Percentiles rank a stretch among this genome's conserved stretches.
Conservation (phyloP, 139 green algal species). For the Haematococcus lacustris region DNA sequence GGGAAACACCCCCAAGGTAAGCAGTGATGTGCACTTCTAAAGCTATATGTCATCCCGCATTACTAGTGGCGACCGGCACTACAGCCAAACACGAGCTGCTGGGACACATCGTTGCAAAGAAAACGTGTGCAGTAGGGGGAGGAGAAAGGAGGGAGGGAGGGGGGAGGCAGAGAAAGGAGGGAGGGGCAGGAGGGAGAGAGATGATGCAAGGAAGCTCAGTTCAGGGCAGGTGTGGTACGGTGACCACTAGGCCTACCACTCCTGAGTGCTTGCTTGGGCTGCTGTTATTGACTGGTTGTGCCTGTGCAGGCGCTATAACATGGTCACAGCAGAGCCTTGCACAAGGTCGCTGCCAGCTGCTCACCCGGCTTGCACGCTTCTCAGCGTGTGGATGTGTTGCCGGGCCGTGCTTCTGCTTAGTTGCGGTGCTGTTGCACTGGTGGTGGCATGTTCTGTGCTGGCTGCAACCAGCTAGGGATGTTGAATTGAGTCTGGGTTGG, state of each 20-base stretch:
- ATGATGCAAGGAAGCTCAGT: neutral
- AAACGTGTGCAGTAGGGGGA: neutral
- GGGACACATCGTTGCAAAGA: no score
- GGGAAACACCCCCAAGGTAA: neutral
- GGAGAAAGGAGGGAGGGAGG: neutral
- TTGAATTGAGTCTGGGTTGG: neutral
- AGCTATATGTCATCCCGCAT: neutral
- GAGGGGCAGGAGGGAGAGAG: neutral
- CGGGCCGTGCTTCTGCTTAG: slow-evolving; percentile 58
- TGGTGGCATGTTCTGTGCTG: slow-evolving; percentile 25
- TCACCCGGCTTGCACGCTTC: slow-evolving; percentile 42
- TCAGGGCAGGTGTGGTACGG: neutral
- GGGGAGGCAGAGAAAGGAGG: no score
- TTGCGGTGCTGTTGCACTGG: slow-evolving; percentile 55
- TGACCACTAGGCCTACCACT: neutral
- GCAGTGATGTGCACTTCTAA: neutral
- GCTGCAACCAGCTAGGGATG: neutral
- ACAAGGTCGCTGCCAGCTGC: neutral
- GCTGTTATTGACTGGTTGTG: neutral
- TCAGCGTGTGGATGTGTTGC: slow-evolving; percentile 57
- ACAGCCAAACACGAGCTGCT: neutral
- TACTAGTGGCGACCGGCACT: neutral
- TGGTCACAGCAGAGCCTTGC: neutral
- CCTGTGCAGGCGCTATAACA: slow-evolving; percentile 1
- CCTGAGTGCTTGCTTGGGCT: neutral